Percentiles rank a stretch among this genome's conserved stretches.
Evolutionary conservation across 1,284 basidiomycete genomes (phyloP).

Genomic region (Vanrija pseudolonga): DNA sequence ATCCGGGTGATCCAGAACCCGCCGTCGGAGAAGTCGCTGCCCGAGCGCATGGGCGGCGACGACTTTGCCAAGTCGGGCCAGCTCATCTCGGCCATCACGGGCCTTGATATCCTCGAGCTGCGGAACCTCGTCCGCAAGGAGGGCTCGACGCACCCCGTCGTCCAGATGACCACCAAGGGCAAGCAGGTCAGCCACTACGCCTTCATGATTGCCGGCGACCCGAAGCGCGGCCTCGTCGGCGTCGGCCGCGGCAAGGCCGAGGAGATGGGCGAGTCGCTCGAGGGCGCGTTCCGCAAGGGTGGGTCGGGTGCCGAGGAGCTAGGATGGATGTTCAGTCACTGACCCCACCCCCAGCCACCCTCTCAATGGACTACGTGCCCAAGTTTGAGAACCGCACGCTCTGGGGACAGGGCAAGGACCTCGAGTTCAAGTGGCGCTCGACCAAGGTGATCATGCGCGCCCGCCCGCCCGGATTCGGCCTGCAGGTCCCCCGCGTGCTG

Average conservation of each 20-base stretch:
- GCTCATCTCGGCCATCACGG: slow-evolving; percentile 29
- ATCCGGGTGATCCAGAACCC: slow-evolving; percentile 19
- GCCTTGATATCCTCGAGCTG: slow-evolving; percentile 27
- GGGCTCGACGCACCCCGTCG: slow-evolving; percentile 37
- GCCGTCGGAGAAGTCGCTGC: slow-evolving; percentile 9
- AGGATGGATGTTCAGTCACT: not conserved
- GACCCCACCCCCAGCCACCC: slow-evolving; percentile 24
- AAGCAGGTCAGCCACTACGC: slow-evolving; percentile 25
- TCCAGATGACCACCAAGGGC: slow-evolving; percentile 50
- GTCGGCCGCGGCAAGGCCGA: slow-evolving; percentile 80
- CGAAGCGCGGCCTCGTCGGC: slow-evolving; percentile 74
- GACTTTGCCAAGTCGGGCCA: slow-evolving; percentile 18
- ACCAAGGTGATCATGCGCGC: slow-evolving; percentile 80
- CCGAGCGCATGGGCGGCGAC: slow-evolving; percentile 28
- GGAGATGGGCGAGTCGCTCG: slow-evolving; percentile 56
- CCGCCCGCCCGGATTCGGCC: slow-evolving; percentile 83
- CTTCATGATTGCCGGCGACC: slow-evolving; percentile 78
- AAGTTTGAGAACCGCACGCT: slow-evolving; percentile 86
- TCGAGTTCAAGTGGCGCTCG: slow-evolving; percentile 79
- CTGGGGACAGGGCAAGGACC: slow-evolving; percentile 62
- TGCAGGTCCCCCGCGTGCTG: slow-evolving; percentile 82
- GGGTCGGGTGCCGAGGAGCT: slow-evolving; percentile 15
- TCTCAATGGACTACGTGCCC: slow-evolving; percentile 76
- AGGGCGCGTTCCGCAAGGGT: slow-evolving; percentile 66
- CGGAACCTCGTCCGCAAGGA: slow-evolving; percentile 33